Evolutionary conservation across 306 rosid genomes (phyloP), one percentile per base, ranked within the genome.

Genomic region (Cyclanthera cordifolia): DNA sequence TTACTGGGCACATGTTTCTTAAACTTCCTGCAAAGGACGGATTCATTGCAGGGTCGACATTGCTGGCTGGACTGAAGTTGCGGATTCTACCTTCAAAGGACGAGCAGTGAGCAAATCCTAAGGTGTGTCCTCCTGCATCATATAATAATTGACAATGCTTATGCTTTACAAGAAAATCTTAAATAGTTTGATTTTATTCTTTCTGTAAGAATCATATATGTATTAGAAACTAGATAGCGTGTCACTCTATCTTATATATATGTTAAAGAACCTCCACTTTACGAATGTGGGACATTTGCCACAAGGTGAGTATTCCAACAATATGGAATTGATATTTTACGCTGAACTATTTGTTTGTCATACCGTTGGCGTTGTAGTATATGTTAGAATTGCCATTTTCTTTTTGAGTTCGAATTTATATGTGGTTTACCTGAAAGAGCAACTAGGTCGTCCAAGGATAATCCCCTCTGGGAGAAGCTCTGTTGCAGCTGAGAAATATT

Each of bases 61-160:
- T 81, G 28, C 79, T 79, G 20, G 85, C 84, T 53, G 93, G 74
- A 46, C 78, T 53, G 74, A 87, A 92, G 75, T 70, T 84, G 46
- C 77, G 85, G 82, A 92, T 73, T 71, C 87, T 73, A 46, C 79
- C 77, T 56, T 78, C 69, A 70, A 83, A 80, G 20, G 87, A 80
- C 21, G 97, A 83, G 71, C 97, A 91, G 74, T 89, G 97, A 64
- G 95, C 81, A 74, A 91, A 91, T 45, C 97, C 97, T 27, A 92
- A 74, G 61, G 96, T 92, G 55, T 92, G 96, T 30, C 88, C 97
- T 75, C 97, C 97, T 91, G 73, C 77, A 82, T 51, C 53, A 21
- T 16, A 45, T 45, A 11, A 34, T 11, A 60, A 60, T 60, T 60
- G 69, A 17, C 32, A 2, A 20, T 12, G 51, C 6, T 39, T 11